These are phyloP conservation scores for Solanum hybrid DNA, from an alignment of 305 asterid genomes.

Conservation along the genomic window DNA sequence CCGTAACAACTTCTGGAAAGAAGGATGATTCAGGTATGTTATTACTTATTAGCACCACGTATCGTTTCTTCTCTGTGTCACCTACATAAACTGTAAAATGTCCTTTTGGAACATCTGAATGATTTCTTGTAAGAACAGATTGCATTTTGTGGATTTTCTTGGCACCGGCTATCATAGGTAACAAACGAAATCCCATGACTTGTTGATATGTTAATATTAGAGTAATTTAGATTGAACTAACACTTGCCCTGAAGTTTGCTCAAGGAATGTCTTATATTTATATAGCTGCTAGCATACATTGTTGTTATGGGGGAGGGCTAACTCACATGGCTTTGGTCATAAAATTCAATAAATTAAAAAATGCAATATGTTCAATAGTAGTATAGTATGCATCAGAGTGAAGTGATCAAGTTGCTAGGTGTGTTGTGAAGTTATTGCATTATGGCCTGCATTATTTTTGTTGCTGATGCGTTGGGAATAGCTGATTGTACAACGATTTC, in stretches of 20 bases:
- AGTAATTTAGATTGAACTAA: too few relatives aligned
- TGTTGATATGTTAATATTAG: neutral
- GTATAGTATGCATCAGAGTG: neutral
- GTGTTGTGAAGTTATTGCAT: too few relatives aligned
- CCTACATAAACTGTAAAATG: constrained; percentile 33
- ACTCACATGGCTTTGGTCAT: neutral
- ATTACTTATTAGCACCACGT: constrained; percentile 17
- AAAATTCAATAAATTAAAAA: neutral
- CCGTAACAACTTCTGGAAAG: constrained; percentile 24
- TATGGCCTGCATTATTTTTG: too few relatives aligned
- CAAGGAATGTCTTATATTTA: neutral
- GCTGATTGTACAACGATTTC: too few relatives aligned
- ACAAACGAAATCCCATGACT: constrained; percentile 17
- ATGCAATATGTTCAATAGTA: neutral
- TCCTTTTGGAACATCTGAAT: constrained; percentile 25
- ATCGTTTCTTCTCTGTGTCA: constrained; percentile 20
- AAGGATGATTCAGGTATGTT: constrained; percentile 24
- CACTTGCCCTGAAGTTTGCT: neutral
- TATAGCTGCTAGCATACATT: neutral
- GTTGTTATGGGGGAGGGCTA: neutral
- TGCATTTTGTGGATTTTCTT: constrained; percentile 14
- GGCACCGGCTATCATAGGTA: constrained; percentile 7
- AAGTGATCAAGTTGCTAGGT: too few relatives aligned
- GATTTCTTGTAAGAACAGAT: constrained; percentile 1
- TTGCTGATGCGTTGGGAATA: too few relatives aligned